These are phyloP conservation scores for Liquidambar formosana DNA, from an alignment of 164 flowering plant genomes.

Conservation along the genomic window DNA sequence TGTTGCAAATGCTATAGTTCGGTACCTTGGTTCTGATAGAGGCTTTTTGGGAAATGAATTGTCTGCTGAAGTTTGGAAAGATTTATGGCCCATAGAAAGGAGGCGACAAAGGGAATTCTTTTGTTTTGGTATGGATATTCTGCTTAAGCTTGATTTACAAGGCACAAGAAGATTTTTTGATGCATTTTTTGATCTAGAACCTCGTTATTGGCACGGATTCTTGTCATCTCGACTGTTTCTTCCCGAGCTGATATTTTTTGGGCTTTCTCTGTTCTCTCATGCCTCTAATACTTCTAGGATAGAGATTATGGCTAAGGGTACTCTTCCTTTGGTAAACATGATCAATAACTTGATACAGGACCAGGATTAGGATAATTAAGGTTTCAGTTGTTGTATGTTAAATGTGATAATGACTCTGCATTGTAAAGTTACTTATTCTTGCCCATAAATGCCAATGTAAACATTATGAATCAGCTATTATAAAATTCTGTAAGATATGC, in stretches of 20 bases:
- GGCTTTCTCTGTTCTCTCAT: constrained; percentile 78
- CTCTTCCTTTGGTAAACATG: constrained; percentile 77
- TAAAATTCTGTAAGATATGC: neutral
- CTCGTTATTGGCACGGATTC: constrained; percentile 93
- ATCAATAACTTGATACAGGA: constrained; percentile 68
- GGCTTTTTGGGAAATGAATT: constrained; percentile 48
- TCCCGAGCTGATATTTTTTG: constrained; percentile 77
- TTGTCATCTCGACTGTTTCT: constrained; percentile 86
- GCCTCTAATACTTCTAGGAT: constrained; percentile 84
- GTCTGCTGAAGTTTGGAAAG: constrained; percentile 79
- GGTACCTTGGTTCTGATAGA: constrained; percentile 49
- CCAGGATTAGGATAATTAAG: constrained; percentile 35
- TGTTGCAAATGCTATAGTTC: constrained; percentile 71
- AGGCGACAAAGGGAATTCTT: constrained; percentile 91
- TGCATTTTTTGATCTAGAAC: constrained; percentile 89
- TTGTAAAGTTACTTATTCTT: neutral
- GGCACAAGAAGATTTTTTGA: constrained; percentile 84
- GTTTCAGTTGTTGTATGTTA: constrained; percentile 9
- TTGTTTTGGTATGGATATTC: constrained; percentile 93
- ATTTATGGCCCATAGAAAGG: constrained; percentile 85
- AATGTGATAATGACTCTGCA: constrained; percentile 9
- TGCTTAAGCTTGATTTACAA: constrained; percentile 80
- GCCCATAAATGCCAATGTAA: constrained; percentile 3
- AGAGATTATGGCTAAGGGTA: constrained; percentile 94
- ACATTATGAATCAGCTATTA: neutral